Base-by-base conservation (phyloP, 345 rosid genomes). In the Murraya koenigii region DNA sequence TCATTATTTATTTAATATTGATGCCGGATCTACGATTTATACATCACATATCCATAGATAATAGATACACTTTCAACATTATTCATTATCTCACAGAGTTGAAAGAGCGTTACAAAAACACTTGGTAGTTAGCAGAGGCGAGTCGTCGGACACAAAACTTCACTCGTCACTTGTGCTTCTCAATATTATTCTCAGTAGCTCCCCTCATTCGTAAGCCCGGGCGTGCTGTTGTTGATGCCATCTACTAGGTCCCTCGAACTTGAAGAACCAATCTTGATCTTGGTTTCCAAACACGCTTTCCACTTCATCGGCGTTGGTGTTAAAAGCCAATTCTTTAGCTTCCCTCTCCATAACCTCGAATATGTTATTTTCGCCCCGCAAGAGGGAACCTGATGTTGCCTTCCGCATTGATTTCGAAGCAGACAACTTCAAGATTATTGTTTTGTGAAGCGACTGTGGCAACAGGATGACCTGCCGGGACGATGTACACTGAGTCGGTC, bases 381-480 rank as follows among this genome's bases (percentile, higher is more conserved):
- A 90, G 86, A 36, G 79, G 76, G 74, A 82, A 82, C 54, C 79
- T 83, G 5, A 78, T 7, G 65, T 87, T 90, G 80, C 69, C 59
- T 52, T 72, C 38, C 2, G 84, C 85, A 14, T 90, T 88, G 35
- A 90, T 79, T 73, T 83, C 88, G 39, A 87, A 90, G 38, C 83
- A 83, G 7, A 82, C 14, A 6, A 82, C 35, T 39, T 71, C 78
- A 8, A 90, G 80, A 33, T 87, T 77, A 25, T 69, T 68, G 8
- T 71, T 77, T 36, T 54, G 30, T 0, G 88, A 86, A 1, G 92
- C 86, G 5, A 82, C 68, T 0, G 69, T n/a, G 0, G 80, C 86
- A 2, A 69, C 32, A 0, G 94, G 89, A 82, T 90, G 87, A 71
- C 87, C 87, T 6, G 89, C 83, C 17, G 84, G 88, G 65, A 79